These are phyloP conservation scores for Galerina sulciceps DNA, from an alignment of 768 basidiomycete genomes.

Conservation along the genomic window DNA sequence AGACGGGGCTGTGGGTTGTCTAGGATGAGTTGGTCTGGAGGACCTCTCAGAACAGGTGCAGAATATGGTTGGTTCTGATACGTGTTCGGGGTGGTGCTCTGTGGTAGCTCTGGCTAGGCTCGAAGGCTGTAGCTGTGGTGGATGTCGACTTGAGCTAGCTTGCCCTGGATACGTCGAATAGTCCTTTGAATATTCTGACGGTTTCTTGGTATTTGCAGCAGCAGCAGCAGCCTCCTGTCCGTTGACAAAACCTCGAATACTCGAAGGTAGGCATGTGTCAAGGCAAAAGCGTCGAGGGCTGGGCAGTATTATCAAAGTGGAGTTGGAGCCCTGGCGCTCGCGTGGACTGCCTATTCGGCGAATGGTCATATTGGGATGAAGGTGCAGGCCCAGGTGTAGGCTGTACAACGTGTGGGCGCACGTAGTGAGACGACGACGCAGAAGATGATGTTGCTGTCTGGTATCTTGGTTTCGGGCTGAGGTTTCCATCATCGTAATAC, in stretches of 20 bases:
- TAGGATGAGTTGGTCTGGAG: conserved; percentile 9
- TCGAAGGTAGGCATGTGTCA: conserved; percentile 17
- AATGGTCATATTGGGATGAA: conserved; percentile 15
- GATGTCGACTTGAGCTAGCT: conserved; percentile 4
- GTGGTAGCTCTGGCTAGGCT: not conserved
- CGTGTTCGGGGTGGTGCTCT: not conserved
- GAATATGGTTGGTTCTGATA: conserved; percentile 13
- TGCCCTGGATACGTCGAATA: not conserved
- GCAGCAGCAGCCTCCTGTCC: conserved; percentile 24
- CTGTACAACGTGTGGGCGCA: not conserved
- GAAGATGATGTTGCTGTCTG: not conserved
- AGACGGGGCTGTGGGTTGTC: conserved; percentile 13
- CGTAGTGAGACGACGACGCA: not conserved
- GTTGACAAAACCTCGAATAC: conserved; percentile 24
- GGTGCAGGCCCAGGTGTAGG: not conserved
- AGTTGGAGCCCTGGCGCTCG: conserved; percentile 11
- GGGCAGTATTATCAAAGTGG: conserved; percentile 13
- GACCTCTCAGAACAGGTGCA: conserved; percentile 6
- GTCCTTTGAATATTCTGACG: not conserved
- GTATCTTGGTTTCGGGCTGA: not conserved
- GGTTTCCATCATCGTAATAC: not conserved
- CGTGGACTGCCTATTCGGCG: conserved; percentile 1
- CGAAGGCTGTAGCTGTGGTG: conserved; percentile 4
- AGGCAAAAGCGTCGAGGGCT: conserved; percentile 18
- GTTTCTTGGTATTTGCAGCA: not conserved